phyloP scores from a whole-genome alignment of 495 filamentous ascomycete genomes.

The Podospora bellae-mahoneyi region DNA sequence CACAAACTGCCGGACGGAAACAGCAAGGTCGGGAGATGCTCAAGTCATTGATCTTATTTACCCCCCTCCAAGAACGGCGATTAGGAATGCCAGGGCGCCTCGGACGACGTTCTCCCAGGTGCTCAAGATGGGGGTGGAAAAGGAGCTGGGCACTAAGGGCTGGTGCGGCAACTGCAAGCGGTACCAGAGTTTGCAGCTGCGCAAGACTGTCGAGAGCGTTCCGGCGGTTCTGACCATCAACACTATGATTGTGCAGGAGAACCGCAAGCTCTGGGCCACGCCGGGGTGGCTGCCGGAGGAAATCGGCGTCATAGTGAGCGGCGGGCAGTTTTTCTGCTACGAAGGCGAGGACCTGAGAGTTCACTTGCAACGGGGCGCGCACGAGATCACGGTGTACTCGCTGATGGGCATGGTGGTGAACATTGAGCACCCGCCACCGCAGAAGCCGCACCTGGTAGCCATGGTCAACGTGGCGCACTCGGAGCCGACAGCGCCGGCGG shows the following conservation, averaged over 20 bases:
- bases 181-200: constrained; percentile 75
- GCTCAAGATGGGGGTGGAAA: constrained; percentile 80
- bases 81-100: constrained; percentile 52
- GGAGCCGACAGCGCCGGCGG: constrained; percentile 45
- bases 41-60: constrained; percentile 85
- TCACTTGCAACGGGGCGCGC: constrained; percentile 58
- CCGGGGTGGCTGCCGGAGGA: constrained; percentile 90
- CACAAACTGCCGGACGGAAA: constrained; percentile 77
- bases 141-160: constrained; percentile 73
- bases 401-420: constrained; percentile 87
- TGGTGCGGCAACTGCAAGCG: constrained; percentile 87
- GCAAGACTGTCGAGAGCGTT: constrained; percentile 73
- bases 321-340: constrained; percentile 80
- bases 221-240: constrained; percentile 84
- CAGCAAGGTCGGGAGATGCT: constrained; percentile 60
- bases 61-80: constrained; percentile 45
- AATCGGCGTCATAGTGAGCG: constrained; percentile 80
- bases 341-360: constrained; percentile 81
- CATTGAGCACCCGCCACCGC: constrained; percentile 75
- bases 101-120: constrained; percentile 72
- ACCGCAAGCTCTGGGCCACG: constrained; percentile 68
- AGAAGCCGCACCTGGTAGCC: constrained; percentile 87
- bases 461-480: constrained; percentile 84
- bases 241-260: constrained; percentile 59
- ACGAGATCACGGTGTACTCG: constrained; percentile 79